These are phyloP conservation scores for Lagenaria siceraria DNA, from an alignment of 306 rosid genomes.

Conservation along the genomic window DNA sequence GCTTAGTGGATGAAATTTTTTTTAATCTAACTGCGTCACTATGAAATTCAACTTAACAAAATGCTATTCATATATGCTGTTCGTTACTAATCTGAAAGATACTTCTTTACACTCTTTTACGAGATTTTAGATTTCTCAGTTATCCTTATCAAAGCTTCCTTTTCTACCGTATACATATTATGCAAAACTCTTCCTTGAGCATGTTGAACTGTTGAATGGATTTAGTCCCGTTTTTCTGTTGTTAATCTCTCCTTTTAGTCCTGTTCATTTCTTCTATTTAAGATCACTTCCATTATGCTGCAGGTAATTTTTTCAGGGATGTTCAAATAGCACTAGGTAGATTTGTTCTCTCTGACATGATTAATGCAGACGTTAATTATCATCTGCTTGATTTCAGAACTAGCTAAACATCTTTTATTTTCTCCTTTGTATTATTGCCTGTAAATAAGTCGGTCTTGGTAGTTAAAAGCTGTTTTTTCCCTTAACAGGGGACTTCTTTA, in stretches of 20 bases:
- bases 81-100: background rate
- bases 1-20: background rate
- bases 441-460: constrained; percentile 4
- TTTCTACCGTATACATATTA: background rate
- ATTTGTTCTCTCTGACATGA: constrained; percentile 45
- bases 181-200: background rate
- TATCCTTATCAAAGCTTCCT: background rate
- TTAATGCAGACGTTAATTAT: constrained; percentile 6
- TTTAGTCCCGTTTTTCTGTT: background rate
- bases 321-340: constrained; percentile 99
- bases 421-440: background rate
- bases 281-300: constrained; percentile 53
- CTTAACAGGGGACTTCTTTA: constrained; percentile 66
- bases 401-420: background rate
- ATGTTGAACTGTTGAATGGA: background rate
- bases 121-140: background rate
- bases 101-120: background rate
- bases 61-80: background rate
- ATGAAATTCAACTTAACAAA: background rate
- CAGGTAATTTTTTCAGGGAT: constrained; percentile 91
- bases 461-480: constrained; percentile 15
- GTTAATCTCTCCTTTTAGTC: constrained; percentile 9
- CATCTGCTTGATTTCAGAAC: background rate
- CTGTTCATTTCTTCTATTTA: constrained; percentile 31
- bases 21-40: background rate